Evolutionary conservation across 345 rosid genomes (phyloP).

Genomic region (Sonneratia caseolaris): DNA sequence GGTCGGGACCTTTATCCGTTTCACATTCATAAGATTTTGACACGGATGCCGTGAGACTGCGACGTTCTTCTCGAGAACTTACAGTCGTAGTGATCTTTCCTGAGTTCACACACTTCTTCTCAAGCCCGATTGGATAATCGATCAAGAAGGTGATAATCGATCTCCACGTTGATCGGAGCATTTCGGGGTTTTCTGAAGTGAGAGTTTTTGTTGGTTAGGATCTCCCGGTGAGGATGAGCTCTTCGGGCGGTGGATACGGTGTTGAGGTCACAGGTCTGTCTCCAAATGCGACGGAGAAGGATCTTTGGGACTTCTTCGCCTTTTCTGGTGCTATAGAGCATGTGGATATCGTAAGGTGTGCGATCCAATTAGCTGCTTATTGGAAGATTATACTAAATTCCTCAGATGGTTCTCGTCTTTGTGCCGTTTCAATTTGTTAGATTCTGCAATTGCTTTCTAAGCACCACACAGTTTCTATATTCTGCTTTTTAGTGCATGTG

Average conservation of each 20-base stretch:
- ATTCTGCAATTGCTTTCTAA: neutral
- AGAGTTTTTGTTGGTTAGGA: neutral
- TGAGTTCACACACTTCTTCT: neutral
- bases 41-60: neutral
- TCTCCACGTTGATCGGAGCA: neutral
- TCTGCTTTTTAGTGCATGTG: neutral
- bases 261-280: slow-evolving; percentile 70
- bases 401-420: neutral
- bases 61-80: neutral
- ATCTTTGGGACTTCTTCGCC: slow-evolving; percentile 60
- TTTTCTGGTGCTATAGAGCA: slow-evolving; percentile 52
- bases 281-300: slow-evolving; percentile 52
- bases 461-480: neutral
- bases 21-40: neutral
- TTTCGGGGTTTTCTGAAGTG: neutral
- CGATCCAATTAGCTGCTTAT: neutral
- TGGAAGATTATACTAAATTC: neutral
- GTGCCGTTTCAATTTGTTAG: neutral
- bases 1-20: neutral
- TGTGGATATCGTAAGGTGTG: slow-evolving; percentile 56
- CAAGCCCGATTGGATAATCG: neutral
- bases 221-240: slow-evolving; percentile 29
- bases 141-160: neutral
- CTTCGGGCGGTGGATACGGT: slow-evolving; percentile 23
- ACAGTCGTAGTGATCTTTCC: neutral